Evolutionary conservation across 345 rosid species (phyloP), one percentile per base, ranked within the genome.

Genomic region (Microcos paniculata): DNA sequence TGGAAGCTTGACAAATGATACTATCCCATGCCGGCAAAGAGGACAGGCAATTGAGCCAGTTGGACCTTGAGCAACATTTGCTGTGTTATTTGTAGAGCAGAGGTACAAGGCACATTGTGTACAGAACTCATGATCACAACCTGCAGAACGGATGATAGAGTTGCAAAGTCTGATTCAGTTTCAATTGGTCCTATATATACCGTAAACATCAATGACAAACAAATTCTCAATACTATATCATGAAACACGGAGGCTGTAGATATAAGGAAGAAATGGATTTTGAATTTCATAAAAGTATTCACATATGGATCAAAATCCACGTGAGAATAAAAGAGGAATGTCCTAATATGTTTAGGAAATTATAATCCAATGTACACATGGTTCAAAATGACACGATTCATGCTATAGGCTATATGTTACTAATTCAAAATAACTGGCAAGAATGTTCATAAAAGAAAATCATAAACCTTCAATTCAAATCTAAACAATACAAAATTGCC

Each of bases 101-200:
- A 96, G 88, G 85, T 93, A 93, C 24, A 96, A 81, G 30, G 97
- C 97, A 79, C 98, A 93, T 55, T 87, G 84, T 13, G 91, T 89
- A 80, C 97, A 93, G 84, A 93, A 96, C 81, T 93, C 97, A 45
- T 93, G 98, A 76, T 83, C 91, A 73, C 98, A 96, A 45, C 99
- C 94, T 96, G 90, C 85, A 80, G 4, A 31, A 65, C 43, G 26
- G 65, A 7, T 0, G 19, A 30, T 30, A 49, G 18, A 49, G 1
- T 35, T 8, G 11, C 31, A 40, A 69, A 49, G 9, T 33, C 72
- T 30, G 26, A 30, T 49, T 69, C 16, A 1, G 18, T 49, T 16
- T 11, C 35, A 48, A 18, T 19, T 49, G 24, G 18, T 69, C 72
- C 35, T 4, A 28, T 48, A 18, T 15, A 21, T 40, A 18, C 19